phyloP scores from a whole-genome alignment of 208 protist species.

The Crithidia mellificae region DNA sequence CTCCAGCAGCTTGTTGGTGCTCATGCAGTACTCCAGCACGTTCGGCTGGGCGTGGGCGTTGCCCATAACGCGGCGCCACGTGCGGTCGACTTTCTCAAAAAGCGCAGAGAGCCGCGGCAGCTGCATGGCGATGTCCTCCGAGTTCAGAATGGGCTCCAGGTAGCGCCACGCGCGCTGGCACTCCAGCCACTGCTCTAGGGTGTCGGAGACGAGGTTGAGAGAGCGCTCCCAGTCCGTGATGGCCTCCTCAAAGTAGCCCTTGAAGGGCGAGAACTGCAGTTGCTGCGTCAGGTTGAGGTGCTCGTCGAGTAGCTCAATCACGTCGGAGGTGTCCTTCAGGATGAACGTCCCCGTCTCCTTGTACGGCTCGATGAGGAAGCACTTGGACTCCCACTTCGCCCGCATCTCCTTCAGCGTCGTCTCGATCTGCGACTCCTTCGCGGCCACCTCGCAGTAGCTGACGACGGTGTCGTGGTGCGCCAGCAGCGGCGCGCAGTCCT shows the following conservation, averaged over 20 bases:
- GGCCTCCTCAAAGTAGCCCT: conserved; percentile 93
- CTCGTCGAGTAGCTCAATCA: conserved; percentile 95
- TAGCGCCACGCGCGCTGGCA: conserved; percentile 97
- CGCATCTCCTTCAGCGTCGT: conserved; percentile 96
- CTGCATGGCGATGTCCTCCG: conserved; percentile 96
- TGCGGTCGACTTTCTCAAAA: conserved; percentile 96
- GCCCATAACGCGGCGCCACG: conserved; percentile 94
- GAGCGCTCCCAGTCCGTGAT: conserved; percentile 95
- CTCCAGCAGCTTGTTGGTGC: conserved; percentile 94
- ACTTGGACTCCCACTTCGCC: conserved; percentile 91
- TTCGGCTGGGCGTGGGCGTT: conserved; percentile 84
- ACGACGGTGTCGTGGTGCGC: conserved; percentile 88
- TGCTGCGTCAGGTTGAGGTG: conserved; percentile 96
- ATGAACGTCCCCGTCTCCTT: conserved; percentile 95
- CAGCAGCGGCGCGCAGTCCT: conserved; percentile 86
- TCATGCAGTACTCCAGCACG: conserved; percentile 93
- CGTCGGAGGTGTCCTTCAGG: conserved; percentile 90
- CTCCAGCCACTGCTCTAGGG: conserved; percentile 96
- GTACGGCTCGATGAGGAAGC: conserved; percentile 93
- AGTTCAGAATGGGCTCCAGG: conserved; percentile 97
- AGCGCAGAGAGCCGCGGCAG: conserved; percentile 93
- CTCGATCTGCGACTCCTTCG: conserved; percentile 97
- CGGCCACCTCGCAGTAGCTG: conserved; percentile 95
- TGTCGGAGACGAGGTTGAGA: conserved; percentile 92
- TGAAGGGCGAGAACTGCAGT: conserved; percentile 96